These are phyloP conservation scores for Neoboletus magnificus DNA, from an alignment of 768 basidiomycete genomes.

Conservation along the genomic window DNA sequence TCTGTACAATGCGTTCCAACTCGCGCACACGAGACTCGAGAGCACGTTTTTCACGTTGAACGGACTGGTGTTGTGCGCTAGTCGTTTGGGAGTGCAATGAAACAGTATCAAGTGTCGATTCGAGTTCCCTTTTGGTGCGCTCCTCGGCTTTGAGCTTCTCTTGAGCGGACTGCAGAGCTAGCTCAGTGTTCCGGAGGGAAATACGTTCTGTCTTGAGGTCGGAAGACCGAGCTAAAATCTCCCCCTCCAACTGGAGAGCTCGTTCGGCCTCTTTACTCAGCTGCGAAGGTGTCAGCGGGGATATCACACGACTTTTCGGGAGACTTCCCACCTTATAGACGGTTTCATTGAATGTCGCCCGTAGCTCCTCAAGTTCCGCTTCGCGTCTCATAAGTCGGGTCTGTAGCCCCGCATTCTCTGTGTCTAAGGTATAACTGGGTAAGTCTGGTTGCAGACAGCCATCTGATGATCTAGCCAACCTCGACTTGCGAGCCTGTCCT, in stretches of 20 bases:
- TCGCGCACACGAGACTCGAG: conserved; percentile 59
- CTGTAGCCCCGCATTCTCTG: conserved; percentile 33
- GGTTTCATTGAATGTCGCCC: conserved; percentile 33
- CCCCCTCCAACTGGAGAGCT: conserved; percentile 51
- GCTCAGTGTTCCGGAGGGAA: conserved; percentile 48
- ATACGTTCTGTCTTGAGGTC: conserved; percentile 57
- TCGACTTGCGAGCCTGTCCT: conserved; percentile 36
- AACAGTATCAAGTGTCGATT: conserved; percentile 52
- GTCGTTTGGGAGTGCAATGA: conserved; percentile 52
- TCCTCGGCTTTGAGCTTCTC: conserved; percentile 52
- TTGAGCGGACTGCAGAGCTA: conserved; percentile 45
- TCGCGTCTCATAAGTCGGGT: conserved; percentile 36
- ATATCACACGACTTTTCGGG: neutral
- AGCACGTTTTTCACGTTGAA: conserved; percentile 55
- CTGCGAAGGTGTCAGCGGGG: conserved; percentile 33
- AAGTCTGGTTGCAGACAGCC: neutral
- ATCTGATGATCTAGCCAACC: conserved; percentile 23
- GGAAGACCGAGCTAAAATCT: conserved; percentile 46
- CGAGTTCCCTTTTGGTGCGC: conserved; percentile 49
- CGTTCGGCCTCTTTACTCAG: conserved; percentile 56
- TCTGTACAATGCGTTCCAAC: conserved; percentile 44
- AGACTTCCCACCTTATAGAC: conserved; percentile 33
- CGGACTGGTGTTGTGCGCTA: conserved; percentile 38
- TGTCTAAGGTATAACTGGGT: conserved; percentile 27
- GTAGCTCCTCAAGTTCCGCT: conserved; percentile 35